These are phyloP conservation scores for Ophiostoma piceae DNA, from an alignment of 2,329 filamentous ascomycete species.

Conservation along the genomic window DNA sequence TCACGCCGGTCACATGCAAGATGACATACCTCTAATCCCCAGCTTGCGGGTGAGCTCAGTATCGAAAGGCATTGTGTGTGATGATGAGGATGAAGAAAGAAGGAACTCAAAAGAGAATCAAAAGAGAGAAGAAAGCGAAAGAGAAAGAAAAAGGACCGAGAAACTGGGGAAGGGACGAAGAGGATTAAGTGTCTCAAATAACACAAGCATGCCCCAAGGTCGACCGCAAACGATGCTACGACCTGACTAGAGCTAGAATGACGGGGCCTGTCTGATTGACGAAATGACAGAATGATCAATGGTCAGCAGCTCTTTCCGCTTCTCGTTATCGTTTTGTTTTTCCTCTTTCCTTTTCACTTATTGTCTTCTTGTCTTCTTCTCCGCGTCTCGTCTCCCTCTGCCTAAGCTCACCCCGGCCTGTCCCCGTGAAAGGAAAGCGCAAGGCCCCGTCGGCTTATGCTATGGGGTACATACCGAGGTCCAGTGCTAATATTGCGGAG, in stretches of 20 bases:
- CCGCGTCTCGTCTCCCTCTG: background rate
- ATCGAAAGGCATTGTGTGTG: slow-evolving; percentile 47
- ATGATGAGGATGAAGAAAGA: background rate
- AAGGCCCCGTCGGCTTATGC: slow-evolving; percentile 18
- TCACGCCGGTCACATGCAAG: background rate
- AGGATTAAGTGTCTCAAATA: slow-evolving; percentile 15
- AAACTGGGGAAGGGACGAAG: background rate
- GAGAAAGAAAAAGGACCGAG: background rate
- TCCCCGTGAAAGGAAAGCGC: slow-evolving; percentile 11
- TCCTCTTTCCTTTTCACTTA: background rate
- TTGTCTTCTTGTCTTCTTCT: background rate
- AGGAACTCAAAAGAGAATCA: background rate
- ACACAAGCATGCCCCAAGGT: background rate
- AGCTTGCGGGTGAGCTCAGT: slow-evolving; percentile 54
- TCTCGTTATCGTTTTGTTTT: background rate
- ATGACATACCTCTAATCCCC: slow-evolving; percentile 42
- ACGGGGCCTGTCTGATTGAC: background rate
- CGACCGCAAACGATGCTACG: slow-evolving; percentile 2
- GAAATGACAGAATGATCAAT: background rate
- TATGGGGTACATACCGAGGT: slow-evolving; percentile 23
- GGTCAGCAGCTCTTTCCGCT: slow-evolving; percentile 1
- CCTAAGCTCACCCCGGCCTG: slow-evolving; percentile 7
- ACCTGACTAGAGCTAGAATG: too few relatives aligned
- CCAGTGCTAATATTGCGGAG: slow-evolving; percentile 22
- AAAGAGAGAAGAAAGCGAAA: slow-evolving; percentile 9